Evolutionary conservation across 805 yeast genomes (phyloP), one percentile per base, ranked within the genome.

Genomic region (Debaryomyces hansenii): DNA sequence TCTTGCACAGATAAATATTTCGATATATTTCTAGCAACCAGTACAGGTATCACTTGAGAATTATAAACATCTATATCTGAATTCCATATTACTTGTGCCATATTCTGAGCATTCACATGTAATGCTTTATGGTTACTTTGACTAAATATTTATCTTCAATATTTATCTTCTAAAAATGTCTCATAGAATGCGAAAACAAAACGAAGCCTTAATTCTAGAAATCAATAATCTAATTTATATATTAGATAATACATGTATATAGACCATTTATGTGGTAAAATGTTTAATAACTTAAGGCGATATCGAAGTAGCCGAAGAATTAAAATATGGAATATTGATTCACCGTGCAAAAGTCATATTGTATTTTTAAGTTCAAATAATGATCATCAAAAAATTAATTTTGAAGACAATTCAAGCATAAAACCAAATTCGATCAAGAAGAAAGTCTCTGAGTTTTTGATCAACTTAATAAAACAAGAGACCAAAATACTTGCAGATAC

Each of bases 41-140:
- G 61, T 6, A 65, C 29, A 5, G 78, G 77, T 18, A 73, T 72
- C 9, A 62, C 65, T 21, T 58, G 55, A n/a, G 59, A 57, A 47
- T 72, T 66, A 48, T 72, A 72, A 20, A 72, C 77, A 50, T 72
- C 77, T 32, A 72, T 72, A 56, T 72, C 78, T 15, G 72, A 53
- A 55, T 72, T 72, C 78, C 78, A 72, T 47, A 72, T 60, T 44
- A 72, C 76, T 49, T 68, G 74, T 12, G 78, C 70, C 78, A 72
- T 72, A 24, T 24, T 9, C 10, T 6, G 10, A 24, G 2, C 27
- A 24, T 24, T 6, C 27, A 24, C 27, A 24, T 24, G 27, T 24
- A 24, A 2, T 31, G 12, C 40, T 28, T 16, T 16, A 15, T 31
- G 10, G 11, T 5, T 11, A 31, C 8, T 14, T 14, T 5, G 21